Evolutionary conservation across 1,284 basidiomycete species (phyloP), one percentile per base, ranked within the genome.

Genomic region (Fomitopsis pinicola): DNA sequence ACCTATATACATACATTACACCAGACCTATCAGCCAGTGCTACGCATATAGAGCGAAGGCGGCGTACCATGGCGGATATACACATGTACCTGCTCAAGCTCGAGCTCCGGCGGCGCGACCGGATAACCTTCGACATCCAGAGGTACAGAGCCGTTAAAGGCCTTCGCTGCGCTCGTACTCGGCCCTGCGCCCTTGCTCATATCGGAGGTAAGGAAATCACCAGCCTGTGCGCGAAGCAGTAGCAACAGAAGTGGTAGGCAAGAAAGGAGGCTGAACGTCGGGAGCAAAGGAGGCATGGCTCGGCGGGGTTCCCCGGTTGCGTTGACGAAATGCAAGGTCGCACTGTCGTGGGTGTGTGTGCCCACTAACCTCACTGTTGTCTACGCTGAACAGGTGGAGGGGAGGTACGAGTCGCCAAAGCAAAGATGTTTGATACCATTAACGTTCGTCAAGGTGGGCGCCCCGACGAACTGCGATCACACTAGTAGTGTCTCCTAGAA

Each of bases 51-150:
- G 45, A 52, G 38, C 22, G n/a, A 73, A 42, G 14, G 55, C 9
- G 3, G 64, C 86, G 61, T 62, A 90, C 89, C 89, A 72, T 92
- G 90, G 44, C 90, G 79, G 9, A 90, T 82, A 67, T 85, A 91
- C 38, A 91, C 73, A 69, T 91, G 87, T 5, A 91, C 87, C 70
- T 92, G 89, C 71, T 88, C 79, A 40, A 92, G 76, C 65, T 79
- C 66, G 14, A 92, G 76, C 33, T 77, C 80, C 1, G 73, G 62
- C 7, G 88, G 89, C 0, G 85, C 81, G 42, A 78, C 70, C 2
- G 85, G 82, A 68, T 91, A 91, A 5, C 74, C 73, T 19, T 84
- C 79, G 1, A 85, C 83, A 59, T 90, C 86, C 22, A 90, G 69
- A 12, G 81, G 81, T 1, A 71, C 65, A 36, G 67, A 65, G 19